Conservation (phyloP, 2,329 filamentous ascomycete genomes). For the Microcyclospora tardicrescens region DNA sequence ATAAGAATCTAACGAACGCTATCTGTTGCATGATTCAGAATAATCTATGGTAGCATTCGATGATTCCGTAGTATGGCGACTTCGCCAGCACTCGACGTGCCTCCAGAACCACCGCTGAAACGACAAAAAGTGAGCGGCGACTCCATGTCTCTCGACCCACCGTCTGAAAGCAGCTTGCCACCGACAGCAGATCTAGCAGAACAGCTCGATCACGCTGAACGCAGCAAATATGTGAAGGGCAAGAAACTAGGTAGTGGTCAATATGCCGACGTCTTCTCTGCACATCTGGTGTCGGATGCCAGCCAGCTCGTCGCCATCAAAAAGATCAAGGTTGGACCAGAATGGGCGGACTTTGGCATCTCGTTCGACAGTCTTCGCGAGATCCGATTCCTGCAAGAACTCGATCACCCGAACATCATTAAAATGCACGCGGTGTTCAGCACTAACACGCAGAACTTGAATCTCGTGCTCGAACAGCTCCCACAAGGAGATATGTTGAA, state of each 20-base stretch:
- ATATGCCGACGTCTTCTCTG: slow-evolving; percentile 89
- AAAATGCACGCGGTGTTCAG: slow-evolving; percentile 84
- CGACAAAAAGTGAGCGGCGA: slow-evolving; percentile 15
- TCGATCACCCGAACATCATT: slow-evolving; percentile 92
- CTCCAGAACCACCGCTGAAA: slow-evolving; percentile 21
- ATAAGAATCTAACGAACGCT: too few relatives aligned
- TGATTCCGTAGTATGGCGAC: slow-evolving; percentile 1
- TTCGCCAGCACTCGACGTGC: slow-evolving; percentile 21
- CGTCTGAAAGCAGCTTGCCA: background rate
- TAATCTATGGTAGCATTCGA: too few relatives aligned
- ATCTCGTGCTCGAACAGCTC: slow-evolving; percentile 86
- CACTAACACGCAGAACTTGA: slow-evolving; percentile 91
- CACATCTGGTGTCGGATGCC: slow-evolving; percentile 61
- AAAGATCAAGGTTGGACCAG: slow-evolving; percentile 77
- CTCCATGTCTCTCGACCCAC: slow-evolving; percentile 4
- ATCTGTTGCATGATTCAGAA: background rate
- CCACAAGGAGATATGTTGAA: slow-evolving; percentile 90
- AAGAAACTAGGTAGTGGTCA: slow-evolving; percentile 92
- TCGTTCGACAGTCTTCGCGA: slow-evolving; percentile 91
- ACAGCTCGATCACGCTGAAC: slow-evolving; percentile 39
- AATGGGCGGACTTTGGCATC: slow-evolving; percentile 73
- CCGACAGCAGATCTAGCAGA: slow-evolving; percentile 29
- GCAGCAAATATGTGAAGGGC: slow-evolving; percentile 82
- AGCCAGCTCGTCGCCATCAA: slow-evolving; percentile 75
- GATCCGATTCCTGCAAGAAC: slow-evolving; percentile 87